phyloP scores from a whole-genome alignment of 2,329 filamentous ascomycete genomes.

The Kalaharituber pfeilii region DNA sequence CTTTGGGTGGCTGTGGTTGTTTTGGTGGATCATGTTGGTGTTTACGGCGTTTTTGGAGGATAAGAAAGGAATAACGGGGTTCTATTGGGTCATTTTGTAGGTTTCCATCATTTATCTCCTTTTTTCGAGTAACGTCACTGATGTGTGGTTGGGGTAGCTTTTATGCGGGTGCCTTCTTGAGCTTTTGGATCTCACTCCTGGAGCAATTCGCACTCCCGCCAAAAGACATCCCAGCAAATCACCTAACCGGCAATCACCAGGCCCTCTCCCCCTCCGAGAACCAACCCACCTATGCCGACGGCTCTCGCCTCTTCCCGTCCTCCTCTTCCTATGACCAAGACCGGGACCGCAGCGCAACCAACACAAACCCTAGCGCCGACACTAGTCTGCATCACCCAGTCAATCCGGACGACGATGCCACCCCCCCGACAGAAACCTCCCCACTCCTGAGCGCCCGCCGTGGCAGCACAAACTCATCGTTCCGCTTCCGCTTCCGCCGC shows the following conservation, averaged over 20 bases:
- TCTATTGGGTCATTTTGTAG: constrained; percentile 47
- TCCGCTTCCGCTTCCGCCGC: background rate
- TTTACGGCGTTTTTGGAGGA: constrained; percentile 58
- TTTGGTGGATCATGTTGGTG: constrained; percentile 58
- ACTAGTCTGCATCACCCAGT: too few species aligned
- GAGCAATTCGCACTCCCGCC: constrained; percentile 62
- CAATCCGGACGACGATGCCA: background rate
- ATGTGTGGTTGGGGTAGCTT: constrained; percentile 54
- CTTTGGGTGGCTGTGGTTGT: constrained; percentile 64
- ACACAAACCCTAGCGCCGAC: background rate
- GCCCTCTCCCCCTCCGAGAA: background rate
- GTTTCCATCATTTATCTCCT: background rate
- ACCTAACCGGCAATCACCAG: background rate
- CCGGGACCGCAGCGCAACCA: background rate
- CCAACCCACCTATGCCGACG: background rate
- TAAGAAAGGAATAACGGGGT: constrained; percentile 51
- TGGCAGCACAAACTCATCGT: constrained; percentile 3
- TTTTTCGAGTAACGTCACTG: background rate
- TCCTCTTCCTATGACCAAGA: background rate
- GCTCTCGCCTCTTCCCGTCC: background rate
- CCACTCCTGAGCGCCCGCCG: constrained; percentile 3
- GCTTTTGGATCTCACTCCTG: constrained; percentile 43
- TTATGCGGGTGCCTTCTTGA: constrained; percentile 53
- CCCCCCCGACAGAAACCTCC: background rate
- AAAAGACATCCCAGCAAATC: constrained; percentile 31